Evolutionary conservation across 306 rosid genomes (phyloP).

Genomic region (Quercus bicolor): DNA sequence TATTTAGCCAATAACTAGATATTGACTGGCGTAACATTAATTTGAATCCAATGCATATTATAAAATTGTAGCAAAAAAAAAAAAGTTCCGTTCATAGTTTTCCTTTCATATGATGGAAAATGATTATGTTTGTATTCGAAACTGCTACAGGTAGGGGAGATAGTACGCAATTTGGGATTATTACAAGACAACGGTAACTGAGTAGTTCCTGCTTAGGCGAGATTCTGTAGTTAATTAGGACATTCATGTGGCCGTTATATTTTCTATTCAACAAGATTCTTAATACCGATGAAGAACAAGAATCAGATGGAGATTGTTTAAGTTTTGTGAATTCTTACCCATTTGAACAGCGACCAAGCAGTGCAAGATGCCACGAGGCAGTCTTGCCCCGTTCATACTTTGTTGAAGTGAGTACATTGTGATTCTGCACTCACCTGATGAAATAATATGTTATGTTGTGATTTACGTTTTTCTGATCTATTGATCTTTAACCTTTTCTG

Average conservation of each 20-base stretch:
- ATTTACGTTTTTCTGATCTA: too few relatives aligned
- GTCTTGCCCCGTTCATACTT: constrained; percentile 42
- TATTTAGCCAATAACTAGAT: too few relatives aligned
- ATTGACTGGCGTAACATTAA: too few relatives aligned
- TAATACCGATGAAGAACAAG: constrained; percentile 47
- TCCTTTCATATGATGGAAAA: too few relatives aligned
- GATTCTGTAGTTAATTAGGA: constrained; percentile 24
- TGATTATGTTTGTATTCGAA: too few relatives aligned
- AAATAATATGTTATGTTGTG: too few relatives aligned
- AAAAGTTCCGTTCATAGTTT: too few relatives aligned
- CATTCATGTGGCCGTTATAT: constrained; percentile 82
- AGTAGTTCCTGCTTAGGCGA: constrained; percentile 6
- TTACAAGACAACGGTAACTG: background rate
- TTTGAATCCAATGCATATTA: too few relatives aligned
- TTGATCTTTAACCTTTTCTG: background rate
- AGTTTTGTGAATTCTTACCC: constrained; percentile 40
- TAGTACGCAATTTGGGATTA: too few relatives aligned
- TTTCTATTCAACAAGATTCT: constrained; percentile 66
- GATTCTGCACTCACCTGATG: constrained; percentile 5
- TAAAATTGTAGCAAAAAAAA: too few relatives aligned
- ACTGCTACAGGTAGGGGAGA: too few relatives aligned
- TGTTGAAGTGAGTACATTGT: constrained; percentile 61
- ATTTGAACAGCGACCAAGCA: constrained; percentile 33
- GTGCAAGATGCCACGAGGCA: constrained; percentile 31
- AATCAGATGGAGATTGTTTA: constrained; percentile 38